Conservation (phyloP, 345 rosid genomes). For the Eucalyptus polybractea region DNA sequence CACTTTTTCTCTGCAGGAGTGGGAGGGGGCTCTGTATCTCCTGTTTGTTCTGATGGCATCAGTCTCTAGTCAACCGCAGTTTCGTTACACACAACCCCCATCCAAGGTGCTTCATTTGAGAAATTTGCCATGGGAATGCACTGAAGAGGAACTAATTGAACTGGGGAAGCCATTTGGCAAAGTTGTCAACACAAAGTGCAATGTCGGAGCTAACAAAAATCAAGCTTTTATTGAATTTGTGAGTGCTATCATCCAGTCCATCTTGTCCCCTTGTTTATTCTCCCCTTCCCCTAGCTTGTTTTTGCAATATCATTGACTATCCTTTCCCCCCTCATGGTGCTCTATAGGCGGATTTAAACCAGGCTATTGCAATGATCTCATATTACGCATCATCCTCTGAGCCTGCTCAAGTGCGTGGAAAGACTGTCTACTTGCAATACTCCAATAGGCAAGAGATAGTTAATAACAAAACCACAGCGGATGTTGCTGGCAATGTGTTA, state of each 20-base stretch:
- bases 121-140: constrained; percentile 99
- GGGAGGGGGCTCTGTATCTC: not conserved
- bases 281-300: not conserved
- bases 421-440: constrained; percentile 96
- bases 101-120: constrained; percentile 97
- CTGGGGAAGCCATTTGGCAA: constrained; percentile 97
- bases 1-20: not conserved
- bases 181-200: constrained; percentile 95
- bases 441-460: constrained; percentile 98
- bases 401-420: constrained; percentile 99
- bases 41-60: constrained; percentile 58
- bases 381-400: constrained; percentile 94
- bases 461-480: constrained; percentile 93
- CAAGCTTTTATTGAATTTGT: constrained; percentile 99
- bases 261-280: not conserved
- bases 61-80: constrained; percentile 94
- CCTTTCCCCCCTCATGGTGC: not conserved
- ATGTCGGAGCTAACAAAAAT: constrained; percentile 95
- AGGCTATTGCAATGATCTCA: constrained; percentile 97
- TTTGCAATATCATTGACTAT: not conserved
- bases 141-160: constrained; percentile 87
- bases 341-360: constrained; percentile 84
- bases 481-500: constrained; percentile 95
- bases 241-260: constrained; percentile 10
- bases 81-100: constrained; percentile 96